phyloP scores from a whole-genome alignment of 352 stramenopile genomes.

The Phytophthora sp. region DNA sequence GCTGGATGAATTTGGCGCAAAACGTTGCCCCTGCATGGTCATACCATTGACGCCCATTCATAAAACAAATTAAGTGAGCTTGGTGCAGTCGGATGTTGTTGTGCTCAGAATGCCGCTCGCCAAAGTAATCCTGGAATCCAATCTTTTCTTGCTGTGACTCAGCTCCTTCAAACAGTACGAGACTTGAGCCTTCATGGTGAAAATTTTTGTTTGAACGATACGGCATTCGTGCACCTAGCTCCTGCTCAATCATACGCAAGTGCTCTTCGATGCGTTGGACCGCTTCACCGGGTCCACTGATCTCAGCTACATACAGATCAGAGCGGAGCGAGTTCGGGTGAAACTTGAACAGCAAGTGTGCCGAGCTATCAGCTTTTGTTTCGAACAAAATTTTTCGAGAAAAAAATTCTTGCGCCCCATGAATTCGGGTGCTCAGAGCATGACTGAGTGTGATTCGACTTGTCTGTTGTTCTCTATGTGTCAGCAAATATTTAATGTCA shows the following conservation, averaged over 20 bases:
- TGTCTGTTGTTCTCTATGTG: slow-evolving; percentile 52
- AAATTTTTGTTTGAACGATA: slow-evolving; percentile 53
- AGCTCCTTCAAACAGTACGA: slow-evolving; percentile 81
- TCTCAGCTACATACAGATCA: slow-evolving; percentile 77
- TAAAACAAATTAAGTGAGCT: slow-evolving; percentile 75
- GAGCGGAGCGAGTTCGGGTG: slow-evolving; percentile 72
- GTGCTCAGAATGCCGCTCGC: slow-evolving; percentile 57
- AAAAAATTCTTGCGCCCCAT: slow-evolving; percentile 66
- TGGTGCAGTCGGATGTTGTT: slow-evolving; percentile 63
- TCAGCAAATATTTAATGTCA: slow-evolving; percentile 64
- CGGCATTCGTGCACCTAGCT: slow-evolving; percentile 58
- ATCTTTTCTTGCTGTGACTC: slow-evolving; percentile 65
- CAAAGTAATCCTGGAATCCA: slow-evolving; percentile 76
- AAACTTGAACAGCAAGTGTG: slow-evolving; percentile 41
- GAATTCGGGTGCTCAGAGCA: slow-evolving; percentile 66
- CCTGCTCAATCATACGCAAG: slow-evolving; percentile 66
- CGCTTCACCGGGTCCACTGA: slow-evolving; percentile 62
- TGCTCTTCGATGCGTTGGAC: slow-evolving; percentile 70
- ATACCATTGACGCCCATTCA: slow-evolving; percentile 75
- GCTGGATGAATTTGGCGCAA: slow-evolving; percentile 72
- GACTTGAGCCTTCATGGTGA: slow-evolving; percentile 63
- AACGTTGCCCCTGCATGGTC: slow-evolving; percentile 66
- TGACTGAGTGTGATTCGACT: slow-evolving; percentile 77
- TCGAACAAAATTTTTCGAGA: slow-evolving; percentile 70
- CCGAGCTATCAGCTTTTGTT: slow-evolving; percentile 37